phyloP scores from a whole-genome alignment of 257 asterid genomes.

The Petunia secreta region DNA sequence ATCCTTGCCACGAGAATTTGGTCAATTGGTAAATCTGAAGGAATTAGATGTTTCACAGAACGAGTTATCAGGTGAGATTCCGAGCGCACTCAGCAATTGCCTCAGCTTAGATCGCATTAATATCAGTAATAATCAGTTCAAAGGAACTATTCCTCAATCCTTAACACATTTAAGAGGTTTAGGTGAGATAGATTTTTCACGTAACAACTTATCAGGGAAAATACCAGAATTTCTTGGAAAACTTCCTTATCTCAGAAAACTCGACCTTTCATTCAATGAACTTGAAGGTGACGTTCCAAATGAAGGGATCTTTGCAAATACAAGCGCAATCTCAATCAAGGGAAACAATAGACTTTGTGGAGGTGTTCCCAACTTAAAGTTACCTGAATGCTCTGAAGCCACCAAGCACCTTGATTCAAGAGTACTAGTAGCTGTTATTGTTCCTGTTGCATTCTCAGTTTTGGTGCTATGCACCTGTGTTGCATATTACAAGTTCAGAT shows the following conservation, averaged over 20 bases:
- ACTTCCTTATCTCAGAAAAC: conserved; percentile 34
- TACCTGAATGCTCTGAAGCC: conserved; percentile 30
- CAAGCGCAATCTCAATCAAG: conserved; percentile 30
- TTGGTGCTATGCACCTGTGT: conserved; percentile 17
- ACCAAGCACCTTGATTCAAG: conserved; percentile 14
- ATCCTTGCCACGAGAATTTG: conserved; percentile 28
- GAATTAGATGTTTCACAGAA: conserved; percentile 35
- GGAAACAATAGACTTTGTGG: conserved; percentile 46
- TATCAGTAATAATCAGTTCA: conserved; percentile 18
- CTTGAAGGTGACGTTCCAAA: conserved; percentile 46
- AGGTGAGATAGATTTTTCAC: conserved; percentile 27
- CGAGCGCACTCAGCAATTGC: conserved; percentile 29
- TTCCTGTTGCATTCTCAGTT: conserved; percentile 18
- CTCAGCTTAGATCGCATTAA: conserved; percentile 30
- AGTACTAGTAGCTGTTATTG: conserved; percentile 25
- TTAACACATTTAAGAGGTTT: conserved; percentile 23
- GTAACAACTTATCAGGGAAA: conserved; percentile 35
- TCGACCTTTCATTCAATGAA: conserved; percentile 48
- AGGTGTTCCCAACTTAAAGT: conserved; percentile 35
- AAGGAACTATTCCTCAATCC: conserved; percentile 37
- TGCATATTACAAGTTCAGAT: conserved; percentile 1
- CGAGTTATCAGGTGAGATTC: conserved; percentile 38
- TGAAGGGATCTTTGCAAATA: conserved; percentile 40
- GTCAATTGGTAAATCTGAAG: conserved; percentile 26
- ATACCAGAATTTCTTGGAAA: conserved; percentile 27